Conservation (phyloP, 225 moss, liverwort and hornwort species). For the Polytrichum commune region DNA sequence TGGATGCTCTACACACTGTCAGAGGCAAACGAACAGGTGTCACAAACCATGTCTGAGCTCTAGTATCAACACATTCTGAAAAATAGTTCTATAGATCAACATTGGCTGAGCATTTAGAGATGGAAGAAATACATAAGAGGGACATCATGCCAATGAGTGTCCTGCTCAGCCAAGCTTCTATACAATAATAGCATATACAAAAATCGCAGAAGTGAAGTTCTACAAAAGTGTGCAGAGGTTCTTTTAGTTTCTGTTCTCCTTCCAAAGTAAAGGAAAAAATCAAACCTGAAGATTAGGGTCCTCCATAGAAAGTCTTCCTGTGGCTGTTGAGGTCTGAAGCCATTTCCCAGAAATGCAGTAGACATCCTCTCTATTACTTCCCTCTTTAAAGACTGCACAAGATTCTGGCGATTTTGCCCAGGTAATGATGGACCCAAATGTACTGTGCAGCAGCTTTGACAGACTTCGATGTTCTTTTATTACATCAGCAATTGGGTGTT, state of each 20-base stretch:
- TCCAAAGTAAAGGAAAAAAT: too few species aligned
- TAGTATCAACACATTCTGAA: too few species aligned
- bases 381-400: conserved; percentile 22
- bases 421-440: conserved; percentile 66
- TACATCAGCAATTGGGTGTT: conserved; percentile 76
- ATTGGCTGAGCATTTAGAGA: too few species aligned
- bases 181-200: too few species aligned
- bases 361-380: conserved; percentile 24
- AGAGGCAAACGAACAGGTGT: conserved; percentile 17
- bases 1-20: conserved; percentile 85
- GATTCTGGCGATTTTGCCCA: conserved; percentile 66
- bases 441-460: conserved; percentile 75
- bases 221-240: too few species aligned
- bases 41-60: conserved; percentile 29
- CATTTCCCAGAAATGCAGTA: conserved; percentile 77
- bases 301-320: conserved; percentile 94
- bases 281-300: conserved; percentile 94
- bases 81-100: too few species aligned
- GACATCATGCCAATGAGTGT: too few species aligned
- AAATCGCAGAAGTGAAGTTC: too few species aligned
- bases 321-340: conserved; percentile 95
- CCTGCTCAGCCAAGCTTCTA: too few species aligned
- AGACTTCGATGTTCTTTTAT: conserved; percentile 88
- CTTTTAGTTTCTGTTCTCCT: too few species aligned
- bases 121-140: too few species aligned